These are phyloP conservation scores for Botryosphaeria dothidea DNA, from an alignment of 2,329 filamentous ascomycete species.

Conservation along the genomic window DNA sequence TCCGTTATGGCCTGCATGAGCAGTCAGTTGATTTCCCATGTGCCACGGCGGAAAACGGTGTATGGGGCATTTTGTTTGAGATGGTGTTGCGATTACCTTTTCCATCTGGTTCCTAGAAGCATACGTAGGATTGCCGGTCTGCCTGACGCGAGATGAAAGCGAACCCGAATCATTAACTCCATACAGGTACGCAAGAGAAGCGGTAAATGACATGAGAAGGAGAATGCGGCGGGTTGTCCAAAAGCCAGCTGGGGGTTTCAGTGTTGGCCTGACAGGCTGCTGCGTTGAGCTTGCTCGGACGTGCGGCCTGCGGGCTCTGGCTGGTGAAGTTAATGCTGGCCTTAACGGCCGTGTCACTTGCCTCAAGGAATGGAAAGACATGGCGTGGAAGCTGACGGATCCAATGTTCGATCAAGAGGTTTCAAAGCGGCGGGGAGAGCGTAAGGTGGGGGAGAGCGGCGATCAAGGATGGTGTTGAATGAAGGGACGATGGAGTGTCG, in stretches of 20 bases:
- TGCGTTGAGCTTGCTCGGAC: slow-evolving; percentile 30
- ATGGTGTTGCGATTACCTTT: slow-evolving; percentile 30
- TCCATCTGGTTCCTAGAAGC: slow-evolving; percentile 54
- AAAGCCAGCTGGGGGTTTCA: slow-evolving; percentile 33
- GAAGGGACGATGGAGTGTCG: no score
- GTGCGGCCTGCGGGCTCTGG: slow-evolving; percentile 28
- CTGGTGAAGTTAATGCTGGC: slow-evolving; percentile 19
- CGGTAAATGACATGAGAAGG: slow-evolving; percentile 52
- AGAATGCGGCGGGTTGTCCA: slow-evolving; percentile 52
- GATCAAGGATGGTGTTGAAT: no score
- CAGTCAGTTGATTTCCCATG: background rate
- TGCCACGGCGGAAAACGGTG: no score
- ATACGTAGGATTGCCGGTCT: slow-evolving; percentile 42
- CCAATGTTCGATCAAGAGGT: no score
- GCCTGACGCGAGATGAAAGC: slow-evolving; percentile 30
- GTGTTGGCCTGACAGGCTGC: slow-evolving; percentile 25
- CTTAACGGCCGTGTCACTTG: slow-evolving; percentile 28
- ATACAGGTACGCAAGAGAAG: slow-evolving; percentile 52
- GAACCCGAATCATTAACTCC: slow-evolving; percentile 41
- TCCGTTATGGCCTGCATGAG: slow-evolving; percentile 51
- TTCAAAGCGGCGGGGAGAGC: no score
- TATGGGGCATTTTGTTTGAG: no score
- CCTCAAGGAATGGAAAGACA: slow-evolving; percentile 34
- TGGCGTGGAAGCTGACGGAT: slow-evolving; percentile 25
- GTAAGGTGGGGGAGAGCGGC: no score